phyloP scores from a whole-genome alignment of 768 basidiomycete species.

The Boletus eberwhitei region DNA sequence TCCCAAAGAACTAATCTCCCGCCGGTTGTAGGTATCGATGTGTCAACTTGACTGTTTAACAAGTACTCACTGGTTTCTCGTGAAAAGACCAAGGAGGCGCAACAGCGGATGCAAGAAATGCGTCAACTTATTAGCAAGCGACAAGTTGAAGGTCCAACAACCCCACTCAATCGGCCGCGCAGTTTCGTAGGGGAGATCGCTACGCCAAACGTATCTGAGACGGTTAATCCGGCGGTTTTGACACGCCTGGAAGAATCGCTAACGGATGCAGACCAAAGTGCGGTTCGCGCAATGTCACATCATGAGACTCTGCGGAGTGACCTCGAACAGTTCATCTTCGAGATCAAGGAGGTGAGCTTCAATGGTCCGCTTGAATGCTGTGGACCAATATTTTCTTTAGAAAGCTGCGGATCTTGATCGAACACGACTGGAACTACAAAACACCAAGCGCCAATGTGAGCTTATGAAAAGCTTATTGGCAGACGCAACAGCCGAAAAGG shows the following conservation, averaged over 20 bases:
- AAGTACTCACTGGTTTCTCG: slow-evolving; percentile 2
- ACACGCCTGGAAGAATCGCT: slow-evolving; percentile 47
- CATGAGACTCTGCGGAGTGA: slow-evolving; percentile 56
- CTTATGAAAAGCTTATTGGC: slow-evolving; percentile 73
- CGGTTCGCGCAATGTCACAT: slow-evolving; percentile 47
- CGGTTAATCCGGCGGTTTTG: slow-evolving; percentile 10
- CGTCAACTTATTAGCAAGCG: slow-evolving; percentile 64
- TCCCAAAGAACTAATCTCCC: slow-evolving; percentile 41
- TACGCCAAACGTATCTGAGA: slow-evolving; percentile 17
- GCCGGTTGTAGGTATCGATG: slow-evolving; percentile 38
- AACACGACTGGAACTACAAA: slow-evolving; percentile 61
- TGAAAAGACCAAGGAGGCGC: slow-evolving; percentile 71
- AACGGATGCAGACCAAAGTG: slow-evolving; percentile 54
- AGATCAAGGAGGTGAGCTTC: slow-evolving; percentile 55
- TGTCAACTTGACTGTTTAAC: slow-evolving; percentile 1
- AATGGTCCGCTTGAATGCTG: neutral
- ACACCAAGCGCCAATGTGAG: slow-evolving; percentile 70
- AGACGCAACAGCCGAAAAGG: slow-evolving; percentile 82
- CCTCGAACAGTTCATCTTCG: slow-evolving; percentile 45
- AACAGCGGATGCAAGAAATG: slow-evolving; percentile 82
- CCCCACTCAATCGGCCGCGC: slow-evolving; percentile 47
- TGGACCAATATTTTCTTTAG: slow-evolving; percentile 33
- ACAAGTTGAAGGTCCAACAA: slow-evolving; percentile 42
- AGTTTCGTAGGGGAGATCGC: slow-evolving; percentile 27
- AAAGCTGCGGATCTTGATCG: slow-evolving; percentile 62